A percentile compares a stretch with the other conserved stretches of the same genome.
These are phyloP conservation scores for Meyerozyma carpophila DNA, from an alignment of 1,139 yeast genomes.

Conservation along the genomic window DNA sequence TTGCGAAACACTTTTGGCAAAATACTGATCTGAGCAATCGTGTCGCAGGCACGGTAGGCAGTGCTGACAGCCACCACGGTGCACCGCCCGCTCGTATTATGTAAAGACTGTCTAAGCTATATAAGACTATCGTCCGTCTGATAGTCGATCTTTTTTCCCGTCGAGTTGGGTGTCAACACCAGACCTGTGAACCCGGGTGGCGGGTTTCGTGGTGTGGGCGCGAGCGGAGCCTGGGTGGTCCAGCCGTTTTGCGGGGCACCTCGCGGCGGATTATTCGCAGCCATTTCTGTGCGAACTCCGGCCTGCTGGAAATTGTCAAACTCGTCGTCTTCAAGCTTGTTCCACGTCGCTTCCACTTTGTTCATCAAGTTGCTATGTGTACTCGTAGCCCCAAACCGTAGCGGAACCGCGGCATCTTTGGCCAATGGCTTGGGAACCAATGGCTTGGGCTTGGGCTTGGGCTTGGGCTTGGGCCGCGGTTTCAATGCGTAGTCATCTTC, in stretches of 20 bases:
- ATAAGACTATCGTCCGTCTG: background rate
- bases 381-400: conserved; percentile 23
- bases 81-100: background rate
- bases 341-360: conserved; percentile 16
- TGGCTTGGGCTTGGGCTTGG: conserved; percentile 5
- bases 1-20: no score
- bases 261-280: conserved; percentile 2
- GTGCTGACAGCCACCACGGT: background rate
- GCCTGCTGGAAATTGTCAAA: conserved; percentile 30
- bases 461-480: conserved; percentile 4
- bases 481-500: background rate
- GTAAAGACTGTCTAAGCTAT: background rate
- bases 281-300: conserved; percentile 2
- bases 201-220: conserved; percentile 6
- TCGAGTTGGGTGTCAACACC: conserved; percentile 11
- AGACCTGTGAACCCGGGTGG: conserved; percentile 27
- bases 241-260: conserved; percentile 3
- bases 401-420: conserved; percentile 7
- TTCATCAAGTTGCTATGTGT: conserved; percentile 8
- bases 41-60: no score
- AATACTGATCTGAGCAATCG: no score
- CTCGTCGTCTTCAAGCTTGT: conserved; percentile 17
- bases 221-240: conserved; percentile 1
- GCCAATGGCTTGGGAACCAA: conserved; percentile 3
- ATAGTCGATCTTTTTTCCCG: background rate